Base-by-base conservation (phyloP, 176 grass and related monocot genomes). In the Aegilops umbellulata region DNA sequence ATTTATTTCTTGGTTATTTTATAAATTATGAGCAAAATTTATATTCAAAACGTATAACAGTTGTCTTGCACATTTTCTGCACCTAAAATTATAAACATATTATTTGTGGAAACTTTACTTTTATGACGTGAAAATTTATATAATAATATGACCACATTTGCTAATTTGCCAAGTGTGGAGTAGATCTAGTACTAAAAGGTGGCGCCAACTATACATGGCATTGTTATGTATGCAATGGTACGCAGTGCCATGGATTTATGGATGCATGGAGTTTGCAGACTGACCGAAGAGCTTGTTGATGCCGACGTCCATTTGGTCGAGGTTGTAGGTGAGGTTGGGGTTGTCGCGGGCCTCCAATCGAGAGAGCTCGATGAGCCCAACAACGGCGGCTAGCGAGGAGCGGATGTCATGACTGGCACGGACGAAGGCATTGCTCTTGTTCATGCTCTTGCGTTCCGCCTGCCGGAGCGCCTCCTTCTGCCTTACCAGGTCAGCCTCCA, bases 371-470 rank as follows among this genome's bases (percentile, higher is more conserved):
- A 98, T 70, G n/a, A 98, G 71, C 0, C 89, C 87, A 16, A 61
- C 49, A 11, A 98, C 85, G 34, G 76, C 82, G 8, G 87, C 58
- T 0, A 98, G 87, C 38, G 89, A 67, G 20, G 89, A 93, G 0
- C 91, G 89, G 22, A 93, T 87, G 60, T 98, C 93, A 25, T 98
- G 95, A 69, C 87, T 98, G 27, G 91, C 93, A 34, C 80, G 81
- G 39, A 83, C 80, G 20, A 98, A 90, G 17, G 95, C 89, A 25
- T 95, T 88, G 81, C 87, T 98, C 82, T 97, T 97, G 76, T 97
- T 97, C 95, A 95, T 92, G 66, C 89, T 93, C 77, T 93, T 98
- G 60, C 87, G 87, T 76, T 98, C 95, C 27, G 91, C 93, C 65
- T 95, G 95, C 55, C 74, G 82, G 17, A 92, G 89, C 53, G 76